Base-by-base conservation (phyloP, 495 filamentous ascomycete species). In the Aspergillus indologenus region DNA sequence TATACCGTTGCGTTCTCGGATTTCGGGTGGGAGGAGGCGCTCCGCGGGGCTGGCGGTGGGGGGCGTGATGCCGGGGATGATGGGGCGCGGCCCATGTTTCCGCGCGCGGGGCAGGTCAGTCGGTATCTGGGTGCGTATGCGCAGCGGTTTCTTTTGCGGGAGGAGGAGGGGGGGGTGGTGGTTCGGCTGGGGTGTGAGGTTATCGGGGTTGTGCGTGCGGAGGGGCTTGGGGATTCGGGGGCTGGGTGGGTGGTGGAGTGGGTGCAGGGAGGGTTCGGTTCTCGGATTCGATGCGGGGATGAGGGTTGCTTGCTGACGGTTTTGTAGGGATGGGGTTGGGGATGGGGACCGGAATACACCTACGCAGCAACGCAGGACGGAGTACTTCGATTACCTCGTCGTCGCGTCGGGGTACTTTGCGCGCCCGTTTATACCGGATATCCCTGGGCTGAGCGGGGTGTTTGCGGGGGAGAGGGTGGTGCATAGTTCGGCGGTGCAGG, bases 1-100 rank as follows among this genome's bases (percentile, higher is more conserved):
- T 90, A 89, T 72, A 89, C 87, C 0, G 87, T 92, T 43, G 79
- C 83, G 44, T 94, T 96, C 68, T 89, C 89, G 12, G 91, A 95
- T 68, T 68, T 91, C 5, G 80, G 87, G 17, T 92, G 90, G 89
- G 72, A 77, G 19, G 73, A 72, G 7, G 78, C 77, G 0, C 31
- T 79, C 45, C 26, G 3, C 9, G 91, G 95, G n/a, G n/a, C n/a
- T 68, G 68, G 91, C 6, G 80, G 87, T 17, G 92, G 90, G 89
- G 72, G 76, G n/a, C 72, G 72, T 7, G 79, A 78, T 0, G 34
- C 78, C 45, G 53, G 20, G 12, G 55, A 50, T 7, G 67, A 66
- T 3, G 67, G 76, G 8, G 68, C 68, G 3, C 64, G 77, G 12
- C 83, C 85, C 1, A 73, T 86, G 69, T 87, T 92, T 60, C 91